Evolutionary conservation across 2,329 filamentous ascomycete genomes (phyloP).

Genomic region (Volutella citrinella): DNA sequence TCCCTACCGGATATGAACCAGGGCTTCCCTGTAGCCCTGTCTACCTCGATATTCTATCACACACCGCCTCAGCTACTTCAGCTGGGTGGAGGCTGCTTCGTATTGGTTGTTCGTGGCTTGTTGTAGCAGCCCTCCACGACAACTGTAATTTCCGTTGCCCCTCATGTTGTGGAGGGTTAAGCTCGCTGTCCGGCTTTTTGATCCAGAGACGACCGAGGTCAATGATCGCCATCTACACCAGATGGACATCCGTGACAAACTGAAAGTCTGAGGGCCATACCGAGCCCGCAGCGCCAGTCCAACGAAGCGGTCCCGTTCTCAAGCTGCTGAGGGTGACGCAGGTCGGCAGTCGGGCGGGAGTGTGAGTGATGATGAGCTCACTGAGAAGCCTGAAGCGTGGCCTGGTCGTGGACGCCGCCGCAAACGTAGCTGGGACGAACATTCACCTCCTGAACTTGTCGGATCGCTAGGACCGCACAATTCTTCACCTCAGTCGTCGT

Average conservation of each 20-base stretch:
- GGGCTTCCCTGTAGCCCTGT: too few relatives aligned
- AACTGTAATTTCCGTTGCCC: too few relatives aligned
- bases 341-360: background rate
- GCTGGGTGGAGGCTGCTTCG: too few relatives aligned
- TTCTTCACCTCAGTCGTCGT: background rate
- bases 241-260: background rate
- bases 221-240: background rate
- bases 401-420: conserved; percentile 1
- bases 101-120: too few relatives aligned
- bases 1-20: too few relatives aligned
- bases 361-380: background rate
- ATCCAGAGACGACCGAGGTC: background rate
- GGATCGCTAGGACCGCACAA: background rate
- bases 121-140: too few relatives aligned
- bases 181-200: background rate
- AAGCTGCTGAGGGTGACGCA: background rate
- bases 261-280: background rate
- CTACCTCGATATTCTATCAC: too few relatives aligned
- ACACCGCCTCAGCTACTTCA: too few relatives aligned
- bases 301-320: background rate
- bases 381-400: background rate
- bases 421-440: conserved; percentile 1
- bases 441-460: conserved; percentile 1
- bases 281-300: background rate
- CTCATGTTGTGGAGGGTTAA: too few relatives aligned